Base-by-base conservation (phyloP, 140 eudicot genomes). In the Stevia rebaudiana region DNA sequence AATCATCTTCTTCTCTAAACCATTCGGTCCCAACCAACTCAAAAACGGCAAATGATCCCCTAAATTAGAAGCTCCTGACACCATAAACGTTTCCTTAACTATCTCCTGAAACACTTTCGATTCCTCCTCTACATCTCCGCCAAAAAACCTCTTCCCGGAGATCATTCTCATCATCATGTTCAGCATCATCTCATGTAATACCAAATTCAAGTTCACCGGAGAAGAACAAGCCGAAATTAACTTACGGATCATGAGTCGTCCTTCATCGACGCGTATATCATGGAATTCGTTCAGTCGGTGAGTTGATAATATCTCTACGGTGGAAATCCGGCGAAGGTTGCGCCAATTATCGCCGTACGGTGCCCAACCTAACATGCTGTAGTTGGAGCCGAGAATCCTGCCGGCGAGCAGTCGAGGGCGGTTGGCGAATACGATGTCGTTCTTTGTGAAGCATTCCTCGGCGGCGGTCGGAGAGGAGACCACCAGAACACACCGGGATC, bases 11-110 rank as follows among this genome's bases (percentile, higher is more conserved):
- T 72, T 64, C 67, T 85, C 88, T 8, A 69, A 33, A 13, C 76
- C 76, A 9, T 39, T 46, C 15, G 16, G 28, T 55, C 78, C 83
- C 3, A 86, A 19, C 79, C 83, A 80, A 3, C 73, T 59, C 80
- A 80, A 25, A n/a, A 74, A 8, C 2, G 95, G 90, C 49, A 83
- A 39, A n/a, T 80, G 76, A 70, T 86, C 95, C 21, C 70, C 85
- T n/a, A 82, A 4, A 58, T 59, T 74, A 43, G 79, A 44, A 10
- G 80, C 74, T 48, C 67, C 76, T 0, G 54, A 73, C 5, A 51
- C 15, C 15, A 5, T 0, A 72, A 65, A 58, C 30, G 71, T 33
- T 71, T 80, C 82, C 16, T 35, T 21, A 11, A 78, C 62, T 1
- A 82, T 63, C 74, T 68, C 81, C 67, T n/a, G 52, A 28, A 82